Conservation (phyloP, 495 filamentous ascomycete genomes). For the Aspergillus kassunensis region DNA sequence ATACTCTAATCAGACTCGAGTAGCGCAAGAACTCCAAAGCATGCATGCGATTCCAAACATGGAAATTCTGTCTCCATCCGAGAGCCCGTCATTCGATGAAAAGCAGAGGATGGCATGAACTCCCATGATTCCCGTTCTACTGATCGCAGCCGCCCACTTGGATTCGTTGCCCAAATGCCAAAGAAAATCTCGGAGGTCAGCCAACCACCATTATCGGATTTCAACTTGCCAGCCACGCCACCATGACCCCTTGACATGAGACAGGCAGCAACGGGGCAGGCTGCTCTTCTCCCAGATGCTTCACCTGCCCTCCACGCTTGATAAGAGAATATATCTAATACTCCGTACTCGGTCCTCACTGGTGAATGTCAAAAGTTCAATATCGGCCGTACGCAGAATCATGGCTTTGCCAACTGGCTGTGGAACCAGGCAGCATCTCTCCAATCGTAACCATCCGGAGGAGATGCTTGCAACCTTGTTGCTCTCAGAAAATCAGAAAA, state of each 20-base stretch:
- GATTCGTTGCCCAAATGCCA: constrained; percentile 13
- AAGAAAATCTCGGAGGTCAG: constrained; percentile 12
- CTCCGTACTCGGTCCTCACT: too few relatives aligned
- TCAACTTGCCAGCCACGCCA: constrained; percentile 25
- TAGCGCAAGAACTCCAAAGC: background rate
- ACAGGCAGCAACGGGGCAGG: background rate
- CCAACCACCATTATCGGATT: constrained; percentile 21
- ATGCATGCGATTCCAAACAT: constrained; percentile 9
- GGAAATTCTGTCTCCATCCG: constrained; percentile 10
- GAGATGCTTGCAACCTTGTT: constrained; percentile 6
- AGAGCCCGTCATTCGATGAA: constrained; percentile 5
- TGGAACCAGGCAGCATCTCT: constrained; percentile 13
- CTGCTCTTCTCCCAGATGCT: background rate
- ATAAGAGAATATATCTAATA: too few relatives aligned
- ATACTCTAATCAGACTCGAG: constrained; percentile 5
- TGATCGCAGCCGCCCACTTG: constrained; percentile 3
- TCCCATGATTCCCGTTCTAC: background rate
- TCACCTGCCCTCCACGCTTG: too few relatives aligned
- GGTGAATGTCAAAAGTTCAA: too few relatives aligned
- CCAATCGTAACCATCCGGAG: constrained; percentile 10
- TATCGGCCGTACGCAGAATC: background rate
- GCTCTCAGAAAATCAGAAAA: too few relatives aligned
- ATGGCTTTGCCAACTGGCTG: constrained; percentile 21
- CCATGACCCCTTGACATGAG: background rate
- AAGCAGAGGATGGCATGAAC: constrained; percentile 4